Evolutionary conservation across 169 alveolate genomes (phyloP).

Genomic region (Cystoisospora suis): DNA sequence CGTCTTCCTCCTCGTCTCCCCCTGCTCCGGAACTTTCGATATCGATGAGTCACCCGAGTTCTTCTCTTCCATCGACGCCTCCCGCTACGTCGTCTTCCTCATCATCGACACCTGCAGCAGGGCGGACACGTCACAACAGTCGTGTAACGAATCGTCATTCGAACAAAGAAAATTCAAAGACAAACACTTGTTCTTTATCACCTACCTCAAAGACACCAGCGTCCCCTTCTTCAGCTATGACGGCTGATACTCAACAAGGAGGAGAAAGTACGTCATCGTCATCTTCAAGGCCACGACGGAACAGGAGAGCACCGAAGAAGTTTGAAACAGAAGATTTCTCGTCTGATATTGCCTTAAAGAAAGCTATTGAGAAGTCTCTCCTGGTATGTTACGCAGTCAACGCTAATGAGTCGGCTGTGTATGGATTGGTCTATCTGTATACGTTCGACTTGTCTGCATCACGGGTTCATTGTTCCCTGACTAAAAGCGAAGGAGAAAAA

Average conservation of each 20-base stretch:
- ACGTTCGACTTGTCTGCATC: background rate
- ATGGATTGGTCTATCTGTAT: background rate
- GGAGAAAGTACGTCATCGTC: conserved; percentile 25
- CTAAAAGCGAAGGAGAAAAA: background rate
- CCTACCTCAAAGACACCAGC: no score
- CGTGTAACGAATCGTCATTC: no score
- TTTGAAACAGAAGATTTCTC: conserved; percentile 52
- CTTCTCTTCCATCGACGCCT: no score
- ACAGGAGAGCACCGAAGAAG: conserved; percentile 55
- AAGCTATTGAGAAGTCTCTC: conserved; percentile 77
- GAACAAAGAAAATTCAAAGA: no score
- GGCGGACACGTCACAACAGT: no score
- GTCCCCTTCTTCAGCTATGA: no score
- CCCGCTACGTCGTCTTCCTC: no score
- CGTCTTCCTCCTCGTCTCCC: no score
- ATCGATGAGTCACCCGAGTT: no score
- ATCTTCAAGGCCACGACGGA: conserved; percentile 62
- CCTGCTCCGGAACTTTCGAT: no score
- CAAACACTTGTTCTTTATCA: no score
- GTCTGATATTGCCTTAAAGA: conserved; percentile 61
- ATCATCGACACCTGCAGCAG: no score
- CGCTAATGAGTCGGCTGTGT: background rate
- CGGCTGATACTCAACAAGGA: conserved; percentile 9
- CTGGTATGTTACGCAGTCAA: conserved; percentile 66
- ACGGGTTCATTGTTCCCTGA: background rate